Evolutionary conservation across 305 asterid species (phyloP).

Genomic region (Coffea humblotiana): DNA sequence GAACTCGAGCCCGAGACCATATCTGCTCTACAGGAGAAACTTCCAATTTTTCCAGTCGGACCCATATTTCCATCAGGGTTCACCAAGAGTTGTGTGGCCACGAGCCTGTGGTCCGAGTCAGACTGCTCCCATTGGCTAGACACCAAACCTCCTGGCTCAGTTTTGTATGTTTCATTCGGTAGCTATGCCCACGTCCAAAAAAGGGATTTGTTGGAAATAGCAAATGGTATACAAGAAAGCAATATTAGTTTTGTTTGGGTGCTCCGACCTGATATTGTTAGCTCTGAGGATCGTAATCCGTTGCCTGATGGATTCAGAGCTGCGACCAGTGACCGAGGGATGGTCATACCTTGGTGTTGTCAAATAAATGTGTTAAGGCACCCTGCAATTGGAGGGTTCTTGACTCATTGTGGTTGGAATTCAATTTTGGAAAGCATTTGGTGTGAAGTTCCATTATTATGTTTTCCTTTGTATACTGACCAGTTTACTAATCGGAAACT

Average conservation of each 20-base stretch:
- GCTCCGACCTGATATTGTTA: conserved; percentile 38
- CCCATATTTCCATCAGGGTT: conserved; percentile 37
- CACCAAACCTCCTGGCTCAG: conserved; percentile 32
- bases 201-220: conserved; percentile 34
- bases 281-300: conserved; percentile 27
- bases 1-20: conserved; percentile 34
- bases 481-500: conserved; percentile 38
- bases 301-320: conserved; percentile 24
- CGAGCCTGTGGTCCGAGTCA: conserved; percentile 46
- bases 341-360: conserved; percentile 37
- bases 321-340: conserved; percentile 20
- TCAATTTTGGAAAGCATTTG: conserved; percentile 35
- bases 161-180: conserved; percentile 46
- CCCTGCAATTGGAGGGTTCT: conserved; percentile 32
- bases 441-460: conserved; percentile 33
- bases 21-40: conserved; percentile 26
- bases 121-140: conserved; percentile 42
- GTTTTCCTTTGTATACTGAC: conserved; percentile 40
- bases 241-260: conserved; percentile 37
- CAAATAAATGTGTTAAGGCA: conserved; percentile 35
- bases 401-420: conserved; percentile 46
- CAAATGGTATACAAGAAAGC: conserved; percentile 35
- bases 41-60: conserved; percentile 32
- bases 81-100: conserved; percentile 22
- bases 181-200: conserved; percentile 38